phyloP scores from a whole-genome alignment of 1,284 basidiomycete species.

The Moesziomyces sp. region DNA sequence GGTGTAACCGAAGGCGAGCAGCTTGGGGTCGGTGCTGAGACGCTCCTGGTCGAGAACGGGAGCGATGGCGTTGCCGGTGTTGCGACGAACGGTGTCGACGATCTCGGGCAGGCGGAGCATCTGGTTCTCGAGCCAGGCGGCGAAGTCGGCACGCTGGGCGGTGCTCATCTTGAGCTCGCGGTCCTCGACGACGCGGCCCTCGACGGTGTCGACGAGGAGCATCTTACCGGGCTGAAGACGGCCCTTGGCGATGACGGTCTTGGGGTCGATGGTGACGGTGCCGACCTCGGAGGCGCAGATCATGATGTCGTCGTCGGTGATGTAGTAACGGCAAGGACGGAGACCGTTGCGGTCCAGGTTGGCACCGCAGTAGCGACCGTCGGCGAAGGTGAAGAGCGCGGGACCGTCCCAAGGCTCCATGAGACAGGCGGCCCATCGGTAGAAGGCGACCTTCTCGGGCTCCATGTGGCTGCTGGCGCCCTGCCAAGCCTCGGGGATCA shows the following conservation, averaged over 20 bases:
- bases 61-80: conserved; percentile 45
- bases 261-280: conserved; percentile 41
- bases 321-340: conserved; percentile 65
- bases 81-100: conserved; percentile 52
- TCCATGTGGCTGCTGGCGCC: conserved; percentile 60
- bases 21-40: conserved; percentile 62
- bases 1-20: conserved; percentile 27
- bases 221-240: too few species aligned
- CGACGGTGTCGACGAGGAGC: too few species aligned
- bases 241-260: too few species aligned
- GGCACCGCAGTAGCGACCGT: conserved; percentile 67
- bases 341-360: conserved; percentile 67
- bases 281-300: conserved; percentile 67
- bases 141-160: conserved; percentile 63
- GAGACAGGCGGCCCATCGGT: conserved; percentile 66
- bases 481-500: conserved; percentile 67
- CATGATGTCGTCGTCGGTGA: conserved; percentile 67
- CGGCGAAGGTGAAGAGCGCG: conserved; percentile 66
- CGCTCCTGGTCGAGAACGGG: conserved; percentile 54
- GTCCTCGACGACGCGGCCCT: too few species aligned
- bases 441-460: conserved; percentile 66
- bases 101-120: conserved; percentile 59
- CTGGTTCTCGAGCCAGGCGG: conserved; percentile 66
- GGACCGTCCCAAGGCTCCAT: conserved; percentile 68
- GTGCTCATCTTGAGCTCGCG: too few species aligned